Percentiles rank a stretch among this genome's conserved stretches.
Evolutionary conservation across 164 flowering plant genomes (phyloP).

Genomic region (Akebia trifoliata): DNA sequence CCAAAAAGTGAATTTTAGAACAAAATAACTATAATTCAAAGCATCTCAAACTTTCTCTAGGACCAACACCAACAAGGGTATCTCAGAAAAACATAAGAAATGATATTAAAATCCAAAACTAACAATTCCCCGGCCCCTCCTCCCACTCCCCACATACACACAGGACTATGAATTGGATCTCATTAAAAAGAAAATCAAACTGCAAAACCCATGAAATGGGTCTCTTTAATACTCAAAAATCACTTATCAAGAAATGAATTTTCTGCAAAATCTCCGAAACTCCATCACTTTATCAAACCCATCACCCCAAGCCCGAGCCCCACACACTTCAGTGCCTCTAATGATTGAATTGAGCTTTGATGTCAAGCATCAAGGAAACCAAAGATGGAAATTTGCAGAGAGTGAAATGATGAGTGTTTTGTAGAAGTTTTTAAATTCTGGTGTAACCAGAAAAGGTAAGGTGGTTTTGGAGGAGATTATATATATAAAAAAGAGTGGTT

Average conservation of each 20-base stretch:
- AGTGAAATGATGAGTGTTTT: slow-evolving; percentile 25
- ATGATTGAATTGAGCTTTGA: slow-evolving; percentile 40
- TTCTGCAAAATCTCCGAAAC: slow-evolving; percentile 5
- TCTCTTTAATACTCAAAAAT: slow-evolving; percentile 6
- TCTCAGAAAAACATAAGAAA: slow-evolving; percentile 11
- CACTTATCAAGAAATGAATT: slow-evolving; percentile 4
- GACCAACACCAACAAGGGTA: slow-evolving; percentile 7
- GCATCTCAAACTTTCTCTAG: background rate
- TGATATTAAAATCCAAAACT: slow-evolving; percentile 9
- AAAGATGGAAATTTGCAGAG: slow-evolving; percentile 19
- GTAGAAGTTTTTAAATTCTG: background rate
- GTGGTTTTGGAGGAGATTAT: slow-evolving; percentile 15
- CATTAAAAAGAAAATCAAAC: background rate
- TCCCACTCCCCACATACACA: too few species aligned
- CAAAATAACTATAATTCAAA: background rate
- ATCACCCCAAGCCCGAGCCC: too few species aligned
- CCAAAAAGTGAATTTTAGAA: background rate
- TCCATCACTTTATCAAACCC: slow-evolving; percentile 19
- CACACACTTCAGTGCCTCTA: slow-evolving; percentile 18
- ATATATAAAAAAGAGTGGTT: too few species aligned
- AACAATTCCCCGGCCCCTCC: background rate
- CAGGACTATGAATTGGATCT: background rate
- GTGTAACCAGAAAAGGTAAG: slow-evolving; percentile 10
- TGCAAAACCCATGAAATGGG: slow-evolving; percentile 14
- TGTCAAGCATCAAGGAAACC: slow-evolving; percentile 75